These are phyloP conservation scores for Penstemon barbatus DNA, from an alignment of 257 asterid genomes.

Conservation along the genomic window DNA sequence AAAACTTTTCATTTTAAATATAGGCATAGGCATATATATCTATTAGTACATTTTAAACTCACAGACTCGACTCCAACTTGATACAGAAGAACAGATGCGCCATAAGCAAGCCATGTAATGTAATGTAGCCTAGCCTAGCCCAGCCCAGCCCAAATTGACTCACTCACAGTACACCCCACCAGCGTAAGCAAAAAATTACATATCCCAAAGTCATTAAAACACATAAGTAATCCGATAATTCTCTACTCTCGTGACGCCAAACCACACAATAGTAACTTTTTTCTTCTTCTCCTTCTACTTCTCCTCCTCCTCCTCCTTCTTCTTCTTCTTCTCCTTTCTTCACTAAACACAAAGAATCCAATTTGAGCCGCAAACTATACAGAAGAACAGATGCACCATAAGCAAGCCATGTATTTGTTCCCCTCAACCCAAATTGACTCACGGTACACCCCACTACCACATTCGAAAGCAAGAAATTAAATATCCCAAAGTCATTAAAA, in stretches of 20 bases:
- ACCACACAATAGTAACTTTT: too few species aligned
- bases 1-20: too few species aligned
- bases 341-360: conserved; percentile 1
- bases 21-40: too few species aligned
- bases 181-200: conserved; percentile 26
- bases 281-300: too few species aligned
- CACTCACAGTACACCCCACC: conserved; percentile 29
- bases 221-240: background rate
- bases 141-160: conserved; percentile 29
- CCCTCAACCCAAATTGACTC: conserved; percentile 27
- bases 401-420: conserved; percentile 26
- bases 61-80: conserved; percentile 23
- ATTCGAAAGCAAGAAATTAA: conserved; percentile 28
- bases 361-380: conserved; percentile 14
- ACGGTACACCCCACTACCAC: conserved; percentile 31
- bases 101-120: conserved; percentile 28
- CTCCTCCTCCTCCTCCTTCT: too few species aligned
- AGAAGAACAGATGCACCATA: conserved; percentile 19
- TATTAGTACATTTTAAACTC: background rate
- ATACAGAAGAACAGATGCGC: conserved; percentile 15
- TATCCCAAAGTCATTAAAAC: conserved; percentile 18
- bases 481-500: conserved; percentile 17
- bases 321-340: background rate
- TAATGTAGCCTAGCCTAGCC: background rate
- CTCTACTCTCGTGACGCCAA: too few species aligned